Percentiles rank a stretch among this genome's conserved stretches.
phyloP scores from a whole-genome alignment of 2,329 filamentous ascomycete genomes.

The Zymoseptoria passerinii region DNA sequence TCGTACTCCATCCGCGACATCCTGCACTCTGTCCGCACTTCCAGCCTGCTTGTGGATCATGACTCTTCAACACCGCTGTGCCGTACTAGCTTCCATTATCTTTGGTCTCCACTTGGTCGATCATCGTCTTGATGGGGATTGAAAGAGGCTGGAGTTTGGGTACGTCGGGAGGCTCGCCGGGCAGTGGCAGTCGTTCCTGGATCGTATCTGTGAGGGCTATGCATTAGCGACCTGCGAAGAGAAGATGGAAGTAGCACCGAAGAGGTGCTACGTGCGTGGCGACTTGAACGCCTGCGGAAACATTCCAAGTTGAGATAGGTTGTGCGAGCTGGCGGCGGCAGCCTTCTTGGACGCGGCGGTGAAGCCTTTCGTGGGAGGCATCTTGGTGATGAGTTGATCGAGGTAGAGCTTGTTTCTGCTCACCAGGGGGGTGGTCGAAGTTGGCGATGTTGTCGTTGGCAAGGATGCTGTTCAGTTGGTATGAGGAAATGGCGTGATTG shows the following conservation, averaged over 20 bases:
- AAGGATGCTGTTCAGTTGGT: not conserved
- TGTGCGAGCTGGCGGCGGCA: not conserved
- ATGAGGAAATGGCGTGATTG: not conserved
- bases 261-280: not conserved
- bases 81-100: not conserved
- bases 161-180: not conserved
- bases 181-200: not conserved
- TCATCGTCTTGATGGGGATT: not conserved
- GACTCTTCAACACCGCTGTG: not conserved
- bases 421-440: not conserved
- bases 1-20: too few species aligned
- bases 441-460: not conserved
- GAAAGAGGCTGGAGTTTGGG: not conserved
- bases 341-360: not conserved
- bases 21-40: too few species aligned
- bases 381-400: not conserved
- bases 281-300: not conserved
- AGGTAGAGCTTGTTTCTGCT: not conserved
- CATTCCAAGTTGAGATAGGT: not conserved
- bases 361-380: not conserved
- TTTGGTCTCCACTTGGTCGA: not conserved
- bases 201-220: not conserved
- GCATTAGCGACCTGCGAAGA: not conserved
- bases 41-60: not conserved
- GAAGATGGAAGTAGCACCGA: not conserved